Conservation (phyloP, 345 rosid species). For the Hevea brasiliensis region DNA sequence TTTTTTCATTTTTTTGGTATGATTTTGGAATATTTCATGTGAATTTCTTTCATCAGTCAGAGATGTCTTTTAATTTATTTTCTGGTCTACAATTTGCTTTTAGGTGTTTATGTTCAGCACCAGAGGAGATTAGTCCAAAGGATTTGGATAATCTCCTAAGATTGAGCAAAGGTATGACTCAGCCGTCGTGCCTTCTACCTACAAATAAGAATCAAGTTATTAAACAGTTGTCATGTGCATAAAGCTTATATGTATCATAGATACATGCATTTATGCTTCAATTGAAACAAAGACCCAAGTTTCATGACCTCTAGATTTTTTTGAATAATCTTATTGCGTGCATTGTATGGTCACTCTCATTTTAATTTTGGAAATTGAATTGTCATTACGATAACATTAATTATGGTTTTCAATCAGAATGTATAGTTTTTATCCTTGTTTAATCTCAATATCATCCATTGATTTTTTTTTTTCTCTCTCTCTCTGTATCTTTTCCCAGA, state of each 20-base stretch:
- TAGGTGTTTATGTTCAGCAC: constrained; percentile 69
- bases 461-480: background rate
- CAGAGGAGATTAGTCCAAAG: constrained; percentile 58
- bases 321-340: background rate
- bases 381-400: too few relatives aligned
- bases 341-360: background rate
- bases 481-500: constrained; percentile 38
- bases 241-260: background rate
- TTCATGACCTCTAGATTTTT: background rate
- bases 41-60: background rate
- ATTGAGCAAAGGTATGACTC: constrained; percentile 54
- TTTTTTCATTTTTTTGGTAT: background rate
- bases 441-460: too few relatives aligned
- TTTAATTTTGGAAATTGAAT: background rate
- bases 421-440: too few relatives aligned
- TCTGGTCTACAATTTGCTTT: constrained; percentile 21
- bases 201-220: background rate
- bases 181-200: constrained; percentile 2
- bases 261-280: background rate
- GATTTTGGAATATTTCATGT: background rate
- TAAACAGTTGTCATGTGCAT: background rate
- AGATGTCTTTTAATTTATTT: constrained; percentile 4
- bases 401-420: too few relatives aligned
- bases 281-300: background rate
- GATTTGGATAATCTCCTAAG: constrained; percentile 61